Conservation (phyloP, 2,329 filamentous ascomycete genomes). For the Penicillium sp. region DNA sequence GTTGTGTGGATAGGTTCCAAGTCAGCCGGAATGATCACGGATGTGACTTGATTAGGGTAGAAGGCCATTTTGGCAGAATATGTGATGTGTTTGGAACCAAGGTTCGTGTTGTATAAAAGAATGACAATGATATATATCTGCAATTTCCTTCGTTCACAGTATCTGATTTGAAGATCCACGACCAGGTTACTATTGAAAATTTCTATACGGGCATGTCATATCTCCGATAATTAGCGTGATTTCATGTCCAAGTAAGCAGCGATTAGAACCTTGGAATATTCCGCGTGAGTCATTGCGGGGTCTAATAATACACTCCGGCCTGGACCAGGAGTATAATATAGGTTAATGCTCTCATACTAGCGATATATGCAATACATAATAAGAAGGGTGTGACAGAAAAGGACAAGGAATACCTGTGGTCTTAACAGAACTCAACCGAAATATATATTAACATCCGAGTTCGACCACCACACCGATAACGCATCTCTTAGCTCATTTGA, state of each 20-base stretch:
- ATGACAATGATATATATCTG: background rate
- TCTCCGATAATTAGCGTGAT: background rate
- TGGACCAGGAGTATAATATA: background rate
- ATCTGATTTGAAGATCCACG: background rate
- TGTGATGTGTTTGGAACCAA: background rate
- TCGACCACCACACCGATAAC: background rate
- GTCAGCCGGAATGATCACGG: slow-evolving; percentile 15
- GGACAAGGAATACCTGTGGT: background rate
- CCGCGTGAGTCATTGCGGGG: background rate
- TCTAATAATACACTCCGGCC: background rate
- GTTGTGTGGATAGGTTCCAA: slow-evolving; percentile 13
- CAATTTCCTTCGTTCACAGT: background rate
- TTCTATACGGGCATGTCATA: background rate
- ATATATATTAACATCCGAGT: too few species aligned
- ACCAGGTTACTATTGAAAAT: too few species aligned
- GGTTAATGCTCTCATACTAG: background rate
- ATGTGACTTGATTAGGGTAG: slow-evolving; percentile 15
- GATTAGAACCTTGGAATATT: background rate
- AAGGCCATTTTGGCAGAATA: slow-evolving; percentile 5
- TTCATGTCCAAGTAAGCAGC: background rate
- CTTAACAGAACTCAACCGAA: background rate
- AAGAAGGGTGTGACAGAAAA: background rate
- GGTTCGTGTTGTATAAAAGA: background rate
- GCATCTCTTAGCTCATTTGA: too few species aligned
- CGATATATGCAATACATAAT: background rate